Conservation (phyloP, 1,139 yeast genomes). For the Geotrichum carabidarum region DNA sequence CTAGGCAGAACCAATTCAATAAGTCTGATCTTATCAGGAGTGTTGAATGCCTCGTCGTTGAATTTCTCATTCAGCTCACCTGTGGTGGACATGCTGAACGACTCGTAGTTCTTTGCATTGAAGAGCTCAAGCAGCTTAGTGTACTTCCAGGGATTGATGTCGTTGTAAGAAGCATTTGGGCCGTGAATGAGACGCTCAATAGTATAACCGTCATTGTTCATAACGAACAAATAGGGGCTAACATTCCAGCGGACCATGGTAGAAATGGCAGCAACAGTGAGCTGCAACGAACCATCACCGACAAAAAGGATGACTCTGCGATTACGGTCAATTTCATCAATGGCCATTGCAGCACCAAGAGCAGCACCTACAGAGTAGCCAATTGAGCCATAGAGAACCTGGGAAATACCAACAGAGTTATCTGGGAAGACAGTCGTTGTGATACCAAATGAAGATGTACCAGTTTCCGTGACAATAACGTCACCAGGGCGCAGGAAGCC, state of each 20-base stretch:
- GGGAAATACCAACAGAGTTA: conserved; percentile 71
- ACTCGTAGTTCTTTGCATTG: conserved; percentile 50
- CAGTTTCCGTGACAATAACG: conserved; percentile 77
- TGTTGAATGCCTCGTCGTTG: conserved; percentile 49
- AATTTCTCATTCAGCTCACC: conserved; percentile 65
- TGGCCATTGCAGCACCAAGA: conserved; percentile 80
- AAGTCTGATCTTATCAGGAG: conserved; percentile 63
- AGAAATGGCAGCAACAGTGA: conserved; percentile 82
- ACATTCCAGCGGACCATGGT: conserved; percentile 76
- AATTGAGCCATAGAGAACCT: conserved; percentile 86
- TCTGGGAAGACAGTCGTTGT: conserved; percentile 73
- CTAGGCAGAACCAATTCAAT: conserved; percentile 74
- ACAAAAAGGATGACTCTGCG: conserved; percentile 76
- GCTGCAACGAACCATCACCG: conserved; percentile 87
- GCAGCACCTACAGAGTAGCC: conserved; percentile 85
- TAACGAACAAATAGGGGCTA: conserved; percentile 73
- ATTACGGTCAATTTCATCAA: conserved; percentile 62
- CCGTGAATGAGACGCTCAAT: conserved; percentile 88
- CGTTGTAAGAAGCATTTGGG: conserved; percentile 66
- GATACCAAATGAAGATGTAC: conserved; percentile 86
- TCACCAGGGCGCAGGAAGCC: conserved; percentile 76
- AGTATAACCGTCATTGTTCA: conserved; percentile 85
- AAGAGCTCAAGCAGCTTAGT: conserved; percentile 61
- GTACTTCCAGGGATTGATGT: conserved; percentile 80
- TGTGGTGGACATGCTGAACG: conserved; percentile 51